Conservation (phyloP, 176 grass and related monocot species). For the Aegilops speltoides region DNA sequence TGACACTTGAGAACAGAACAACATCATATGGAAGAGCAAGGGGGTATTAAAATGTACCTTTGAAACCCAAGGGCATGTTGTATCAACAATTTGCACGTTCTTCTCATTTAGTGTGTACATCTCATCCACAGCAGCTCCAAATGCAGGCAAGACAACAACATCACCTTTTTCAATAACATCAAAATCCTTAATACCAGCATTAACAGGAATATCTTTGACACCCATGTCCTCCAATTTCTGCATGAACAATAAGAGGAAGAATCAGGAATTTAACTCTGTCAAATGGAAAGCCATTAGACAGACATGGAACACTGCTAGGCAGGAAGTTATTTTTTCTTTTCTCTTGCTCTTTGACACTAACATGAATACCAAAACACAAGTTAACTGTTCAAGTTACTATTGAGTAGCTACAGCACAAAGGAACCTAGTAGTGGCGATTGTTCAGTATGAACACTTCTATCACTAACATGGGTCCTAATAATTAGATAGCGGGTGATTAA, state of each 20-base stretch:
- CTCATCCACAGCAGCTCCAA: constrained; percentile 93
- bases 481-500: background rate
- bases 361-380: background rate
- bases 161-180: constrained; percentile 68
- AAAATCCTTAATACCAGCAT: constrained; percentile 69
- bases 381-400: background rate
- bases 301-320: background rate
- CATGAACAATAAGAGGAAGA: background rate
- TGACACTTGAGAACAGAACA: background rate
- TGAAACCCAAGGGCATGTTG: constrained; percentile 99
- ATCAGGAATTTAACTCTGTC: background rate
- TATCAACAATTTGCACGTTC: constrained; percentile 97
- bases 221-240: constrained; percentile 93
- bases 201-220: constrained; percentile 62
- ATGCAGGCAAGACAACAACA: constrained; percentile 92
- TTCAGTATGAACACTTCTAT: background rate
- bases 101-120: constrained; percentile 95
- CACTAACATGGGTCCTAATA: background rate
- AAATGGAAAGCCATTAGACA: background rate
- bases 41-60: constrained; percentile 45
- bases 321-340: background rate
- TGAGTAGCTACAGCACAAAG: background rate
- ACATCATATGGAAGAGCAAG: background rate
- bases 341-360: background rate
- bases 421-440: background rate